These are phyloP conservation scores for Candida maris DNA, from an alignment of 805 yeast species.

Conservation along the genomic window DNA sequence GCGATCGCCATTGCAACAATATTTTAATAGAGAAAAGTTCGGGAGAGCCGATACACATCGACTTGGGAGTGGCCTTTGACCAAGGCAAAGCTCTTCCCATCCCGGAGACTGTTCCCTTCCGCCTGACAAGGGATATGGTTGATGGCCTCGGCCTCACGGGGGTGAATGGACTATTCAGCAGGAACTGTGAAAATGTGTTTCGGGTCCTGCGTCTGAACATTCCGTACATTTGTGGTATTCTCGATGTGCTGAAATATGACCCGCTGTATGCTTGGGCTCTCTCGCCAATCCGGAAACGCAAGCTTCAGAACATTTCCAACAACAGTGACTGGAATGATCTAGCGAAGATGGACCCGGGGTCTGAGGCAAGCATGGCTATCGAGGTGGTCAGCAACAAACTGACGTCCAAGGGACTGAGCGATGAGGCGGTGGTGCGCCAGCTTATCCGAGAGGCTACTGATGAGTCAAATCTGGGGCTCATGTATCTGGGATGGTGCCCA, in stretches of 20 bases:
- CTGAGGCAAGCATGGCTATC: slow-evolving; percentile 80
- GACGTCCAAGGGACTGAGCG: slow-evolving; percentile 60
- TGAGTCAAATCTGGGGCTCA: slow-evolving; percentile 60
- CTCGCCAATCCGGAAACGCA: slow-evolving; percentile 64
- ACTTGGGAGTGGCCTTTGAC: slow-evolving; percentile 94
- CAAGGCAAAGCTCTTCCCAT: slow-evolving; percentile 80
- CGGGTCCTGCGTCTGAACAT: slow-evolving; percentile 60
- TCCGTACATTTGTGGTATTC: slow-evolving; percentile 70
- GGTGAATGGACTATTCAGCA: slow-evolving; percentile 68
- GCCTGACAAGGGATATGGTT: slow-evolving; percentile 83
- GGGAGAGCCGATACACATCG: slow-evolving; percentile 95
- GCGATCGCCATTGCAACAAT: slow-evolving; percentile 93
- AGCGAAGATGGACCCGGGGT: slow-evolving; percentile 33
- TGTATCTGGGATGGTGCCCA: slow-evolving; percentile 85
- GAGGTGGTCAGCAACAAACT: slow-evolving; percentile 69
- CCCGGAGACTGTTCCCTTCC: slow-evolving; percentile 92
- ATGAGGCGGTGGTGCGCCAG: slow-evolving; percentile 81
- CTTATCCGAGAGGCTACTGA: slow-evolving; percentile 74
- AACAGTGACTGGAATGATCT: slow-evolving; percentile 22
- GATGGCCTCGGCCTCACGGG: slow-evolving; percentile 95
- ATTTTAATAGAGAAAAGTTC: slow-evolving; percentile 72
- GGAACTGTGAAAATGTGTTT: slow-evolving; percentile 71
- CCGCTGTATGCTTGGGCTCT: slow-evolving; percentile 90
- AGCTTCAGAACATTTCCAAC: slow-evolving; percentile 41
- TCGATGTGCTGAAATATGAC: slow-evolving; percentile 86